Base-by-base conservation (phyloP, 106 monocot genomes). In the Amphibolis antarctica region DNA sequence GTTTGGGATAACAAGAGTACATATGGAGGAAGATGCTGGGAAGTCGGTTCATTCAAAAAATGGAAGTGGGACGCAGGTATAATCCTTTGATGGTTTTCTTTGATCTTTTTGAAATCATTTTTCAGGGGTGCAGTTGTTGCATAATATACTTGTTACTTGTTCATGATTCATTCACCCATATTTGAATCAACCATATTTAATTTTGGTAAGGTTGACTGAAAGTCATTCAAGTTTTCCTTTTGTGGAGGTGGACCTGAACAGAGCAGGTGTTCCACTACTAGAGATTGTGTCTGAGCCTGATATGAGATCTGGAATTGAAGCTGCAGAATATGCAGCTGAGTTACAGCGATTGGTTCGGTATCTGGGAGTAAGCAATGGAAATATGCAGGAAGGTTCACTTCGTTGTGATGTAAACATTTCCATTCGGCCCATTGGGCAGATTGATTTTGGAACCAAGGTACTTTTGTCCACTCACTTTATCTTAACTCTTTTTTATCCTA, bases 11-110 rank as follows among this genome's bases (percentile, higher is more conserved):
- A 96, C 94, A 1, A 79, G 94, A 65, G 86, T 96, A 52, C 94
- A 96, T 58, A 89, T 96, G 86, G 94, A 96, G 67, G 94, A 96
- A 77, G 94, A 96, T 80, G 94, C 94, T 20, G 94, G 94, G 21
- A 96, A 96, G 69, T 67, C 86, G 23, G 63, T 86, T 43, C 89
- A 89, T 54, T 81, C 86, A 10, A 86, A 89, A 27, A 75, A 73
- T 0, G 84, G 76, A 26, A 82, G 78, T 57, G 85, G 67, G 44
- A 86, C 93, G 10, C 85, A 85, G 77, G 93, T 88, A 44, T 29
- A n/a, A 28, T 47, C 26, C n/a, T 60, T 46, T 9, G 18, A 6
- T 36, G 36, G 7, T 7, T 36, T 15, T 13, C 48, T 48, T 4
- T 36, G 7, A 36, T 36, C 36, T 36, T 7, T 36, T 36, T 36